Evolutionary conservation across 2,329 filamentous ascomycete genomes (phyloP), one percentile per base, ranked within the genome.

Genomic region (Colletotrichum sidae): DNA sequence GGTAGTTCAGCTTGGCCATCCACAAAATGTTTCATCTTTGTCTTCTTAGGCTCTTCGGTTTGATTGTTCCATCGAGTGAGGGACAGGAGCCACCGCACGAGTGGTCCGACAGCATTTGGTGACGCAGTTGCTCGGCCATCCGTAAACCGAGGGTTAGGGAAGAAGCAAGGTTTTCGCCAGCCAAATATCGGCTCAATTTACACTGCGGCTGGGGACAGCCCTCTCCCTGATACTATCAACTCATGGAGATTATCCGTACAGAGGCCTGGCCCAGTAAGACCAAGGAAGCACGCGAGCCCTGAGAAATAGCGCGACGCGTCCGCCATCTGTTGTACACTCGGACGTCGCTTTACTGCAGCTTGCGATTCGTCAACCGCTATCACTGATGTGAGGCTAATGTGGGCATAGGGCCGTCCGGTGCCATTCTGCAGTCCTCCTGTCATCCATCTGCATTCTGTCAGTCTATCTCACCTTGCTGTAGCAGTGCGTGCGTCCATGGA

Each of bases 11-110:
- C 12, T 13, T 50, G 33, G 15, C 38, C 60, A 47, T 60, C 64
- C 64, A 65, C 60, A 65, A 55, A 60, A 55, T 65, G 54, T 67
- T 67, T 67, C 49, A 54, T 54, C 46, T 64, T 46, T 34, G 39
- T 34, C 51, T 47, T 34, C 15, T 51, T 41, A 41, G 11, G 35
- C 35, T 15, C 13, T 47, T 62, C 55, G 33, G 50, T 52, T 65
- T 49, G 11, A 50, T 53, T 49, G 33, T 52, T 51, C 37, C 53
- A 50, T 61, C 42, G 45, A n/a, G 37, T 52, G 45, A 60, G 61
- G 50, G 45, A 49, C 47, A 46, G 11, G 47, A 53, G 25, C 6
- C 34, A 53, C 17, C 56, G 39, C 41, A 41, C 12, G 33, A 44
- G 25, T 34, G 35, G 47, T 11, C 52, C 42, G 46, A 10, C 25